phyloP scores from a whole-genome alignment of 305 asterid species.

The Fraxinus sp. region DNA sequence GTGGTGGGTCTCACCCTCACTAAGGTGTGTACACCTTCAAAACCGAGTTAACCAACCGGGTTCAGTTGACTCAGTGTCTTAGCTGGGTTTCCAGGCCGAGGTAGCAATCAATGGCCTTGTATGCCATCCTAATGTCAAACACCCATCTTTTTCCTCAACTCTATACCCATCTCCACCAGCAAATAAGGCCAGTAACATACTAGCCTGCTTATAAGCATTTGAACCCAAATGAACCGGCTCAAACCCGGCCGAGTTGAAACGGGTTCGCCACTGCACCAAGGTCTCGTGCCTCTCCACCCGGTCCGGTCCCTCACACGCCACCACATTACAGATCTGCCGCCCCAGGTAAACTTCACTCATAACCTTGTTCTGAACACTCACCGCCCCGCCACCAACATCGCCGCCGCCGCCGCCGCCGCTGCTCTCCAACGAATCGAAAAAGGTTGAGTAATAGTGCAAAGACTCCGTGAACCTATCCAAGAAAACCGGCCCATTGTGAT shows the following conservation, averaged over 20 bases:
- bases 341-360: conserved; percentile 90
- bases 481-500: conserved; percentile 69
- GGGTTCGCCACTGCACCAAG: conserved; percentile 63
- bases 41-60: conserved; percentile 26
- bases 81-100: conserved; percentile 78
- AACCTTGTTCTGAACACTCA: conserved; percentile 64
- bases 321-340: conserved; percentile 82
- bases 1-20: conserved; percentile 47
- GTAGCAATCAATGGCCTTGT: conserved; percentile 85
- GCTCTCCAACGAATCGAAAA: conserved; percentile 84
- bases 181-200: conserved; percentile 71
- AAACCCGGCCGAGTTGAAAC: conserved; percentile 57
- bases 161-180: conserved; percentile 87
- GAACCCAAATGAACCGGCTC: conserved; percentile 76
- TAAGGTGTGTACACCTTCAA: conserved; percentile 4
- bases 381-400: conserved; percentile 37
- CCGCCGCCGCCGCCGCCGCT: conserved; percentile 30
- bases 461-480: conserved; percentile 81
- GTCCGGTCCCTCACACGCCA: conserved; percentile 84
- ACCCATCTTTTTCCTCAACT: conserved; percentile 82
- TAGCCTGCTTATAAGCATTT: conserved; percentile 81
- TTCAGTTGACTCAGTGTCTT: conserved; percentile 17
- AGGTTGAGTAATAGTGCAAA: conserved; percentile 77
- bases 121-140: conserved; percentile 95
- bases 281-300: conserved; percentile 95